A percentile compares a stretch with the other conserved stretches of the same genome.
Conservation (phyloP, 2,329 filamentous ascomycete genomes). For the Boeremia lycopersici region DNA sequence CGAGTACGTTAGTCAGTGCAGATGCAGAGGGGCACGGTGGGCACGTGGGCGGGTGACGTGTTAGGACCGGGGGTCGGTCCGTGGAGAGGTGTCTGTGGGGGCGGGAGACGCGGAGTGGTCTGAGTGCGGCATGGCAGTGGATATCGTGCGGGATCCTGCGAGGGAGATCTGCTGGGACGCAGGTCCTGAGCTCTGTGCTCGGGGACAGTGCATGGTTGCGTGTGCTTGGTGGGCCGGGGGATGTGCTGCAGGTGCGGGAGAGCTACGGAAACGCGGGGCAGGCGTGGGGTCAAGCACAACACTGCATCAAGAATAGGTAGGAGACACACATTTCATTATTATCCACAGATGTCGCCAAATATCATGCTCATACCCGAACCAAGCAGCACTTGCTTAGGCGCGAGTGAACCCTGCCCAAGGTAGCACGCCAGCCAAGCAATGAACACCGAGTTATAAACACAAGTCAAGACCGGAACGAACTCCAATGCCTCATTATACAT, state of each 20-base stretch:
- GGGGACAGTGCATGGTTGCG: no score
- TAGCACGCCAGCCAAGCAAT: slow-evolving; percentile 32
- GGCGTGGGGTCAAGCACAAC: neutral
- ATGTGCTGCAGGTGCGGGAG: slow-evolving; percentile 4
- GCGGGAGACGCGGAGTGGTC: slow-evolving; percentile 21
- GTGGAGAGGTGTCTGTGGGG: slow-evolving; percentile 23
- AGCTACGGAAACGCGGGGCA: slow-evolving; percentile 28
- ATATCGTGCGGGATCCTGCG: no score
- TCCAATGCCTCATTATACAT: slow-evolving; percentile 40
- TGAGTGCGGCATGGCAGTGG: slow-evolving; percentile 29
- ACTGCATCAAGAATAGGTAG: neutral
- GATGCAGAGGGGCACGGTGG: slow-evolving; percentile 18
- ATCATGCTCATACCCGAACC: slow-evolving; percentile 32
- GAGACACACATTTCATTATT: slow-evolving; percentile 45
- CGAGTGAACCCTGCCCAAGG: slow-evolving; percentile 22
- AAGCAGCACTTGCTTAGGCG: slow-evolving; percentile 25
- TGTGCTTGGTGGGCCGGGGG: no score
- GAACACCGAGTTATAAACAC: slow-evolving; percentile 47
- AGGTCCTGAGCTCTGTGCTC: no score
- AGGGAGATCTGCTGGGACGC: no score
- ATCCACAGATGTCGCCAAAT: slow-evolving; percentile 45
- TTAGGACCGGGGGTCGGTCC: slow-evolving; percentile 48
- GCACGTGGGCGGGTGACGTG: slow-evolving; percentile 41
- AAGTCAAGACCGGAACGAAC: slow-evolving; percentile 45
- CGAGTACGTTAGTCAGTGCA: no score